Percentiles rank a stretch among this genome's conserved stretches.
Evolutionary conservation across 2,329 filamentous ascomycete genomes (phyloP).

Genomic region (Botrytis sinoallii): DNA sequence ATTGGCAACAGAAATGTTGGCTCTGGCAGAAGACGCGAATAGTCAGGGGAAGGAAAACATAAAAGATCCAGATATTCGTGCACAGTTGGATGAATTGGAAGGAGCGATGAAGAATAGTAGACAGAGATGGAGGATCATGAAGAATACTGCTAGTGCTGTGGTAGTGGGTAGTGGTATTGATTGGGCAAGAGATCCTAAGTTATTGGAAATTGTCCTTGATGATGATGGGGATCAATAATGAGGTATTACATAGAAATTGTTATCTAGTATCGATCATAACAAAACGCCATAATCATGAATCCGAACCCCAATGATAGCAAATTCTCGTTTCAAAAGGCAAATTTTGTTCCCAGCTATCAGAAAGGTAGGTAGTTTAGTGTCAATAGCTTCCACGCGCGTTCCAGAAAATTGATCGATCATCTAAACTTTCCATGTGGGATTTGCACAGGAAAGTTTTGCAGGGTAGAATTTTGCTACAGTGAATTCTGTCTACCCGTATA

Average conservation of each 20-base stretch:
- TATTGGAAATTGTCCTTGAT: conserved; percentile 72
- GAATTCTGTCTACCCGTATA: neutral
- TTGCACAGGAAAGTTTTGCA: neutral
- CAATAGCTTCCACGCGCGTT: neutral
- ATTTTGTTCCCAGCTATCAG: neutral
- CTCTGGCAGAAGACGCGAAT: conserved; percentile 56
- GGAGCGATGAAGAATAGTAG: conserved; percentile 58
- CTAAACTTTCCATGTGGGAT: neutral
- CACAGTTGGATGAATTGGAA: conserved; percentile 58
- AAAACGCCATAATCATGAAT: neutral
- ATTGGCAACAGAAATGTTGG: conserved; percentile 60
- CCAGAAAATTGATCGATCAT: neutral
- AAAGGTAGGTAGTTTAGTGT: neutral
- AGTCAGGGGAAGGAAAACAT: conserved; percentile 52
- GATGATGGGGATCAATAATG: conserved; percentile 47
- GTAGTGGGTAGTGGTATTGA: conserved; percentile 79
- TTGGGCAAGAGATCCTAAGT: conserved; percentile 67
- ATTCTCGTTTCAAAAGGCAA: no score
- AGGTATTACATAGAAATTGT: neutral
- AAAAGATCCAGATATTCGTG: conserved; percentile 49
- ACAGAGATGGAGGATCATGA: conserved; percentile 70
- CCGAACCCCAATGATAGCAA: no score
- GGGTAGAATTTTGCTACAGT: neutral
- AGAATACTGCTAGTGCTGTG: conserved; percentile 73
- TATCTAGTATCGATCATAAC: neutral